Evolutionary conservation across 1,284 basidiomycete genomes (phyloP).

Genomic region (Austroboletus novae-zelandiae): DNA sequence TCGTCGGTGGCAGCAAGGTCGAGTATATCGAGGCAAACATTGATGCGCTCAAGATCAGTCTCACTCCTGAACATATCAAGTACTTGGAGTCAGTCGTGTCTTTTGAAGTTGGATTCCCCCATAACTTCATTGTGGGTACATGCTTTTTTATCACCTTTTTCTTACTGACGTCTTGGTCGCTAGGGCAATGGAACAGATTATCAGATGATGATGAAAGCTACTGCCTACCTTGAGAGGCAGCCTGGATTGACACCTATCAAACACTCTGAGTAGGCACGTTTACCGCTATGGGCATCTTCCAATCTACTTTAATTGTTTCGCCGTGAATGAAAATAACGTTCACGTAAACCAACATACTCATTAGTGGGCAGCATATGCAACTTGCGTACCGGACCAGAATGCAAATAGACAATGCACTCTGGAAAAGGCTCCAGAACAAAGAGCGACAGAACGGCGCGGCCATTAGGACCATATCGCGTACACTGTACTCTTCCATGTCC

Average conservation of each 20-base stretch:
- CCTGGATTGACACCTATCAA: conserved; percentile 1
- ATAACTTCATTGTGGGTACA: conserved; percentile 2
- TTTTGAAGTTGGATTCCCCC: conserved; percentile 44
- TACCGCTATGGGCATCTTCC: neutral
- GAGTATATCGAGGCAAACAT: conserved; percentile 47
- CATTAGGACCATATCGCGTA: too few species aligned
- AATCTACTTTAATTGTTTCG: neutral
- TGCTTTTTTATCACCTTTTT: neutral
- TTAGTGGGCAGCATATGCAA: too few species aligned
- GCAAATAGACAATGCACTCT: too few species aligned
- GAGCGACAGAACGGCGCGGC: too few species aligned
- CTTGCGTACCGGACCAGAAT: too few species aligned
- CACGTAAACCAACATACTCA: too few species aligned
- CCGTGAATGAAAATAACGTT: neutral
- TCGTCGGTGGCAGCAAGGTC: conserved; percentile 45
- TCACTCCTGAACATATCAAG: conserved; percentile 41
- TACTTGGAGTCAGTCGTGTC: conserved; percentile 38
- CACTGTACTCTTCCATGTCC: too few species aligned
- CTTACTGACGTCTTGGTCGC: neutral
- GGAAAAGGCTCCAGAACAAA: too few species aligned
- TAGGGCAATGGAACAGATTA: conserved; percentile 6
- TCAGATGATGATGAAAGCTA: conserved; percentile 1
- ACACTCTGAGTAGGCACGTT: neutral
- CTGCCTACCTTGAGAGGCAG: neutral
- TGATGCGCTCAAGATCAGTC: conserved; percentile 42